A percentile compares a stretch with the other conserved stretches of the same genome.
Conservation (phyloP, 2,329 filamentous ascomycete genomes). For the Pseudogymnoascus sp. region DNA sequence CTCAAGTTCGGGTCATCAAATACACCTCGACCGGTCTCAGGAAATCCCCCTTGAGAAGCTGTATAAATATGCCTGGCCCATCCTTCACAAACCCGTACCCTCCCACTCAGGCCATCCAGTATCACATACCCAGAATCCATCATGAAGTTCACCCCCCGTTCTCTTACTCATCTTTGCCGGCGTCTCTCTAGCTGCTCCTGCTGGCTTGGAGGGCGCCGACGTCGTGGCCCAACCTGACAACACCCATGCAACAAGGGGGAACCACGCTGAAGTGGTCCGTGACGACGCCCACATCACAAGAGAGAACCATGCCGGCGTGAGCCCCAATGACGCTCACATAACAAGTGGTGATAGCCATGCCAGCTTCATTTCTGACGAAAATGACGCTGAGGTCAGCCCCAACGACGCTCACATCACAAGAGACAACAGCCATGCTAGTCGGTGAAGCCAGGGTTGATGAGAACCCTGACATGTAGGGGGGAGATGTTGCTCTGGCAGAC, state of each 20-base stretch:
- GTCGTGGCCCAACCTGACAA: background rate
- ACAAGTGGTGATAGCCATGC: background rate
- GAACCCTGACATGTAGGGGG: background rate
- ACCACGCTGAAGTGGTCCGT: background rate
- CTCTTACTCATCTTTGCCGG: background rate
- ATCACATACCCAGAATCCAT: background rate
- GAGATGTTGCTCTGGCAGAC: background rate
- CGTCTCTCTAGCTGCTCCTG: background rate
- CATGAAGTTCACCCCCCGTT: background rate
- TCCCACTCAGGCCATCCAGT: background rate
- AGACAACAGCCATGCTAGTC: background rate
- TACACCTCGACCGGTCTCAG: background rate
- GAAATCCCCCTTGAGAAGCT: background rate
- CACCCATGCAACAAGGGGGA: background rate
- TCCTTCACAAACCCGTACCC: background rate
- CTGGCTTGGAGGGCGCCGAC: background rate
- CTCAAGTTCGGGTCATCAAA: background rate
- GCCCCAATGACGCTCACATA: background rate
- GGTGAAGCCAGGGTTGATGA: background rate
- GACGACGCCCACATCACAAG: background rate
- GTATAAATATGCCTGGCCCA: background rate
- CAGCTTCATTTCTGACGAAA: background rate
- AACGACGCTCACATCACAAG: background rate
- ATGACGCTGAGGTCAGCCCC: background rate
- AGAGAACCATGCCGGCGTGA: background rate